Evolutionary conservation across 208 protist genomes (phyloP), one percentile per base, ranked within the genome.

Genomic region (Baffinella frigidus): DNA sequence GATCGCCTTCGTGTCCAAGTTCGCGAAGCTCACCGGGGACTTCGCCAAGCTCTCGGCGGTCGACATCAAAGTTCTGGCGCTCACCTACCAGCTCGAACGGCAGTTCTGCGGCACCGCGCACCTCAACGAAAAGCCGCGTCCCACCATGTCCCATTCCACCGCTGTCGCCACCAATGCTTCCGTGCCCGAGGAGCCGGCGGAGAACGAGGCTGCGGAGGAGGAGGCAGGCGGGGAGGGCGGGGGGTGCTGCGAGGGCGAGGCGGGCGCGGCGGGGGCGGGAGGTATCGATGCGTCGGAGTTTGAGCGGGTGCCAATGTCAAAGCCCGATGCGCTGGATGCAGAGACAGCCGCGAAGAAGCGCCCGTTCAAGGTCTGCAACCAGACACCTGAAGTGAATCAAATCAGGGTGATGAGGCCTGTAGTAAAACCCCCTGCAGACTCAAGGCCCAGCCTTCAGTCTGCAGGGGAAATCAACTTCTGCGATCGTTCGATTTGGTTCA

Each of bases 61-160:
- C 10, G 93, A 94, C 91, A 33, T 94, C 67, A 89, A 93, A 77
- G 89, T 94, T 44, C 81, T 94, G 41, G 93, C 93, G 14, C 93
- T 94, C 33, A 91, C 90, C 30, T 84, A 74, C 56, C 74, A 51
- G 68, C 80, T 93, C 41, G 93, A 94, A 36, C 45, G 74, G 45
- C 73, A 93, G 48, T 38, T 84, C 45, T 81, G 93, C 39, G 93
- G 93, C 43, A 51, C 48, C 38, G 44, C 38, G 30, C 61, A 94
- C 44, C 67, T 94, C 56, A 39, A 62, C 43, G 35, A 43, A 0
- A 39, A 61, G 11, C 77, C 51, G 38, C 3, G 39, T 4, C 62
- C 30, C 10, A 33, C 36, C 36, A 0, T 77, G 4, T 44, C 30
- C 39, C 10, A 68, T 24, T 17, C 48, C 48, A 56, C 7, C 48